phyloP scores from a whole-genome alignment of 1,284 basidiomycete species.

The Fistulina hepatica region DNA sequence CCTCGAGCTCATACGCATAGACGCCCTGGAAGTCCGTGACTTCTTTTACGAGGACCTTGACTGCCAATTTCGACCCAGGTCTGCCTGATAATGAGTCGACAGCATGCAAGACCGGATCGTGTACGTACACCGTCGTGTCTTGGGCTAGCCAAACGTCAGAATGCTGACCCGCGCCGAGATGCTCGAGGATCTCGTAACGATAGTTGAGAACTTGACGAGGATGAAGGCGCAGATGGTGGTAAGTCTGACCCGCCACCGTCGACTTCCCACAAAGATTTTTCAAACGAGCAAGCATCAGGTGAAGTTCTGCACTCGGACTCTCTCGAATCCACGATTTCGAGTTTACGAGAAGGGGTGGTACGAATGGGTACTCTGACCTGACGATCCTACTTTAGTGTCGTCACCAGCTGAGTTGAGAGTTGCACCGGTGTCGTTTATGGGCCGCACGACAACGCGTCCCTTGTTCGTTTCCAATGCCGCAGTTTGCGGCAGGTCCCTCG shows the following conservation, averaged over 20 bases:
- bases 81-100: neutral
- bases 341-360: no score
- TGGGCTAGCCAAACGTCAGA: neutral
- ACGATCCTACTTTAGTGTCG: no score
- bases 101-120: neutral
- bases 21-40: neutral
- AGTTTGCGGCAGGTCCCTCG: neutral
- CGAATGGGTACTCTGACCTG: no score
- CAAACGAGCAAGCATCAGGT: no score
- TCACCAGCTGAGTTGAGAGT: no score
- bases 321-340: no score
- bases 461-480: no score
- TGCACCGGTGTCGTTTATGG: no score
- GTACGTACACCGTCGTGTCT: neutral
- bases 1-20: neutral
- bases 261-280: no score
- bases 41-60: neutral
- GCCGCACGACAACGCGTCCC: neutral
- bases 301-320: no score
- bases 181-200: neutral
- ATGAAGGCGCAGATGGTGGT: conserved; percentile 4
- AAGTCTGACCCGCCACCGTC: no score
- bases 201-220: conserved; percentile 2
- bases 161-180: neutral
- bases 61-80: neutral